Base-by-base conservation (phyloP, 306 rosid genomes). In the Lagenaria siceraria region DNA sequence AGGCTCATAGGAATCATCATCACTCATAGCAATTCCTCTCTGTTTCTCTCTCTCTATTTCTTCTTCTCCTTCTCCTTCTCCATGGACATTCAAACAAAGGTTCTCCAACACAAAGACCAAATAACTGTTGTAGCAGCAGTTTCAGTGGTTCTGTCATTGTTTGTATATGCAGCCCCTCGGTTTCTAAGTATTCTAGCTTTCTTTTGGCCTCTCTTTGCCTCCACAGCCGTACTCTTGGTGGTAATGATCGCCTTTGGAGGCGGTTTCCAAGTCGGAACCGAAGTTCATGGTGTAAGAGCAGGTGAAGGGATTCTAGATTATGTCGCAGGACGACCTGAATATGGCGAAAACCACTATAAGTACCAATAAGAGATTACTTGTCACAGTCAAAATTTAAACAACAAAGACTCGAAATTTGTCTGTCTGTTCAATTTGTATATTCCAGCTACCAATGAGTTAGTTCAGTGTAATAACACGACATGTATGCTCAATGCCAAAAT, bases 191-290 rank as follows among this genome's bases (percentile, higher is more conserved):
- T 93, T 73, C 29, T 93, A 78, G 88, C 88, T 29, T 91, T 81
- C 79, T 93, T 93, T 79, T 91, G 93, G 98, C 97, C 96, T 46
- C 88, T 94, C 60, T 86, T 94, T 64, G 94, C 88, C 73, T 91
- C 97, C 66, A 94, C 97, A 6, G 82, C 93, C 8, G 84, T 88
- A 0, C 88, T 94, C 69, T 68, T 94, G 82, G 81, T 85, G n/a
- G 66, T 78, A 22, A 82, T 87, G 64, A 53, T 85, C 40, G 89
- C 85, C 78, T 89, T 94, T 76, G 89, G 91, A 63, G 92, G 96
- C 6, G 79, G 88, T 77, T 82, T 93, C 12, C 87, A 83, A 78
- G 46, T 84, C 61, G 79, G 96, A 25, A 83, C 59, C 15, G 88
- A 90, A 72, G 75, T 66, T 71, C 88, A 85, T 31, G 90, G 87